Evolutionary conservation across 2,329 filamentous ascomycete genomes (phyloP), one percentile per base, ranked within the genome.

Genomic region (Chaetomiaceae sp.): DNA sequence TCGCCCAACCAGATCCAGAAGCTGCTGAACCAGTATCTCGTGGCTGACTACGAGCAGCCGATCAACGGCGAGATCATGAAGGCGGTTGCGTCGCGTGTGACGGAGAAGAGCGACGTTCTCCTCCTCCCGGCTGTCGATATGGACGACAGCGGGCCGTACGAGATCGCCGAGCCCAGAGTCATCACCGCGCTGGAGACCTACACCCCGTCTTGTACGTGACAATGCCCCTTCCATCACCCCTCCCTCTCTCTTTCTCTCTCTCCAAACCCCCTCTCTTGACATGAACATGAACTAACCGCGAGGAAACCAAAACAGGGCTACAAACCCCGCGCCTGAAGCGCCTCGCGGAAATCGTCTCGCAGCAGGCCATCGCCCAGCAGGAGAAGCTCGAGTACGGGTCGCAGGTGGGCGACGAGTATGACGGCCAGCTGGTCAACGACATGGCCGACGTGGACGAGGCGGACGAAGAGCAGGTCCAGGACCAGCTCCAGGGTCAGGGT

Each of bases 61-160:
- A 99, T 99, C 71, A 97, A 99, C 64, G 93, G 92, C 66, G 93
- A 99, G 69, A 99, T 99, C 66, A 99, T 99, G 93, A 99, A 99
- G 75, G 93, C 93, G 7, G 95, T 99, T 47, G 93, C 95, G 7
- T 96, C 90, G 34, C 82, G 91, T 47, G 93, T 99, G 41, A 97
- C 92, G 2, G 93, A 99, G 74, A 99, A 99, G 83, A 95, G 90
- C 63, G 93, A 97, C 62, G 91, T 97, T 3, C 78, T 99, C 46
- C 82, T 99, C 51, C 78, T 99, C 41, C 87, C 92, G 52, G 90
- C 93, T 43, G 91, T 99, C 53, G 93, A 99, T 68, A 96, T 99
- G 91, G 93, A 99, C 65, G 93, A 99, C 72, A 96, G 89, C 62
- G 93, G 93, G 20, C 93, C 92, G 21, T 99, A 99, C 65, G 93